Evolutionary conservation across 2,329 filamentous ascomycete species (phyloP), one percentile per base, ranked within the genome.

Genomic region (Coccinonectria pachysandricola): DNA sequence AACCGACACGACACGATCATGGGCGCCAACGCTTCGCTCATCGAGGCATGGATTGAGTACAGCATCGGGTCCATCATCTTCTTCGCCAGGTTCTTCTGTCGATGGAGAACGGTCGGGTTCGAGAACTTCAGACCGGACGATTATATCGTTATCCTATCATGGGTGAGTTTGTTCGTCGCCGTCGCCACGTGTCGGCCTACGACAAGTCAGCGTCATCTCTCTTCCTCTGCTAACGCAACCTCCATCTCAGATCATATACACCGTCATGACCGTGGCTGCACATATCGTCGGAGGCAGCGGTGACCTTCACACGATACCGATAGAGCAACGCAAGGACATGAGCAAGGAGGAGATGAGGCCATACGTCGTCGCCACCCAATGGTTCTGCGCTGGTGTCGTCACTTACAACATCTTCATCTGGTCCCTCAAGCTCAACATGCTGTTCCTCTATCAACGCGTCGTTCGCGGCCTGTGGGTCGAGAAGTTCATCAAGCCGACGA

Each of bases 361-460:
- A 7, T 36, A 28, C 26, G 23, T 36, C 12, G 31, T 28, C 24
- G 35, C 23, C 3, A 37, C 35, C n/a, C 29, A 37, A n/a, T 37
- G 35, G 35, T 37, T 37, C 19, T 37, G 35, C 24, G 32, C 24
- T 7, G 35, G 35, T 10, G 32, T 37, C 10, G 32, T 29, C 2
- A 37, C 35, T 7, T 37, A 37, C n/a, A 28, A 30, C 8, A 20
- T 37, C 4, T 37, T 37, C 29, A 37, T 58, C 19, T 59, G 54
- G 55, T 45, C 45, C 2, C 35, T 58, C 18, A 58, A 57, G 23
- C 32, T 58, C 12, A 54, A 54, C 35, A 55, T 57, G 49, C 32
- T 56, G 11, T 56, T 53, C 34, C 47, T 58, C 19, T 57, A 54
- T 27, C 39, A 45, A 23, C 48, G 53, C 2, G 38, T 58, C 6